These are phyloP conservation scores for Solanum gandarillasii DNA, from an alignment of 257 asterid species.

Conservation along the genomic window DNA sequence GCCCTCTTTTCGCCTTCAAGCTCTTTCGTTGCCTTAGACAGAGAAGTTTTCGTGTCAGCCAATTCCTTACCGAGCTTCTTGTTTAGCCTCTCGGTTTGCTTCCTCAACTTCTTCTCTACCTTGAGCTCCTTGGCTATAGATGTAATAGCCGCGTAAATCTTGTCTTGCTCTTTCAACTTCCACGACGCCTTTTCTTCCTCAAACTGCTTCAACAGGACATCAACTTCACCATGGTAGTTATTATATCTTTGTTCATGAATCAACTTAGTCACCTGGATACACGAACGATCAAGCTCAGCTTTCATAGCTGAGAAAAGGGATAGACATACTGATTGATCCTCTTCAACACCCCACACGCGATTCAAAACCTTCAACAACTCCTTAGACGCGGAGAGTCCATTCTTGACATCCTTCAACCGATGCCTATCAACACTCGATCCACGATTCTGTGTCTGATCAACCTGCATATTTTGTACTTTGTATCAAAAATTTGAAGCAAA, in stretches of 20 bases:
- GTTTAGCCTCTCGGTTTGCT: conserved; percentile 81
- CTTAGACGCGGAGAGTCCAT: conserved; percentile 62
- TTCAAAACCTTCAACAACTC: conserved; percentile 57
- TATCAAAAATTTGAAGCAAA: background rate
- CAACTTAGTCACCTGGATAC: conserved; percentile 31
- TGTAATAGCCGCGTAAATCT: conserved; percentile 42
- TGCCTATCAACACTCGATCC: conserved; percentile 28
- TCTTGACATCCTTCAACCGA: conserved; percentile 56
- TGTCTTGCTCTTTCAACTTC: conserved; percentile 68
- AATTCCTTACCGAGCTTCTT: conserved; percentile 82
- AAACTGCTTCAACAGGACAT: conserved; percentile 37
- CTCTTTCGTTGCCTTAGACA: conserved; percentile 36
- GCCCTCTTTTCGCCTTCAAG: conserved; percentile 76
- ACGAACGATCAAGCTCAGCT: conserved; percentile 61
- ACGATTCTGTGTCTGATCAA: conserved; percentile 27
- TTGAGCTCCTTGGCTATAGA: conserved; percentile 61
- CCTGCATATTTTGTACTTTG: conserved; percentile 25
- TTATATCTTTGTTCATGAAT: conserved; percentile 46
- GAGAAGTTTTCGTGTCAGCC: conserved; percentile 47
- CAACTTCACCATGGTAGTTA: conserved; percentile 28
- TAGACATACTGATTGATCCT: conserved; percentile 39
- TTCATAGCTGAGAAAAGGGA: conserved; percentile 68
- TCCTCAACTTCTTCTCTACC: conserved; percentile 69
- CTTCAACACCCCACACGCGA: conserved; percentile 41
- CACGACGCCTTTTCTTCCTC: conserved; percentile 55